Evolutionary conservation across 73 alveolate genomes (phyloP), one percentile per base, ranked within the genome.

Genomic region (Symbiodinium natans): DNA sequence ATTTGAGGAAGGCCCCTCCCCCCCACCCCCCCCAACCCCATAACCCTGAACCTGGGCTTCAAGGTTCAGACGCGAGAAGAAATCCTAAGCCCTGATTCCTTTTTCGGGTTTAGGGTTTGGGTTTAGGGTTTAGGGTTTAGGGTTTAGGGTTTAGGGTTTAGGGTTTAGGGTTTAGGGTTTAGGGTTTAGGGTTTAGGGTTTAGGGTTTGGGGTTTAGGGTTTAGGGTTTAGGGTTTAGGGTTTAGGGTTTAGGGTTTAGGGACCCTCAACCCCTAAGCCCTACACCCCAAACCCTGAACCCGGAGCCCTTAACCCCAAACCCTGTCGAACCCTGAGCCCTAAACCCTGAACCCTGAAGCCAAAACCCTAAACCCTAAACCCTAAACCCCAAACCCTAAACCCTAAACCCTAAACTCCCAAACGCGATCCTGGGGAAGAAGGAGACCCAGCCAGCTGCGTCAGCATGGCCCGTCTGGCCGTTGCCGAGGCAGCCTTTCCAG

Each of bases 381-480:
- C 75, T 2, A 56, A 56, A 56, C 75, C 75, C 19, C 33, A 56
- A 25, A 56, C 75, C 36, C 1, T 56, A 6, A 56, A 56, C 75
- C 75, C 75, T 25, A 56, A 56, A 56, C 75, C 36, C 36, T 0
- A 56, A 15, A 15, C 34, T 2, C 3, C 31, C 36, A 5, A 56
- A 15, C 75, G 33, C 27, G 59, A 46, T 13, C 59, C 25, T 46
- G 9, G 1, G 59, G 17, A 19, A 19, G 59, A 25, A 89, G 98
- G 98, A 5, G 98, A 92, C 41, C 98, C 98, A 17, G 98, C 52
- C 39, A 92, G 98, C 73, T 83, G 93, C 80, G 41, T 63, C 89
- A 43, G 88, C 68, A 93, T 93, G 99, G 99, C 88, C 38, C 93
- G 99, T 27, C 43, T 93, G 75, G 93, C 93, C 2, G 86, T 82